These are phyloP conservation scores for Aspergillus nanangensis DNA, from an alignment of 495 filamentous ascomycete species.

Conservation along the genomic window DNA sequence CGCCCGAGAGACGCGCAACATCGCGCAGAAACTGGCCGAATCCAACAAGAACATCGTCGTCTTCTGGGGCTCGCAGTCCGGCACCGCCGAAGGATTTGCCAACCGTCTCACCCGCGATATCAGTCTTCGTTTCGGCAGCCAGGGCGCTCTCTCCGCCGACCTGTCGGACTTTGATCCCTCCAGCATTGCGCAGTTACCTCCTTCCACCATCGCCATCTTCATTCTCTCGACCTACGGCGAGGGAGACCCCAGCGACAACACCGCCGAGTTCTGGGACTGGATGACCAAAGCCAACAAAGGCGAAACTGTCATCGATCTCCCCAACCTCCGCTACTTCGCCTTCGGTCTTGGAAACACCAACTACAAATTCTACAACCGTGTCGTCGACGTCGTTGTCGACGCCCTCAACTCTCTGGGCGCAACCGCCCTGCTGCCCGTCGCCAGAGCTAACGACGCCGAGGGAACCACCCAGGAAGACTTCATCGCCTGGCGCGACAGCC, in stretches of 20 bases:
- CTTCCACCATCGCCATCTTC: constrained; percentile 43
- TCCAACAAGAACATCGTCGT: constrained; percentile 38
- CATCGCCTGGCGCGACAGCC: constrained; percentile 42
- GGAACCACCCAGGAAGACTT: constrained; percentile 49
- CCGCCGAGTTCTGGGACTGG: constrained; percentile 42
- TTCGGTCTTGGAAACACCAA: constrained; percentile 48
- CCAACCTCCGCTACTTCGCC: constrained; percentile 35
- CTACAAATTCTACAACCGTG: constrained; percentile 49
- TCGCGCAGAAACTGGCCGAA: constrained; percentile 30
- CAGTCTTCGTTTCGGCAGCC: constrained; percentile 32
- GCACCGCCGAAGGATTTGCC: constrained; percentile 49
- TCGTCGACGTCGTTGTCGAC: constrained; percentile 37
- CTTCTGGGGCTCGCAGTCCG: constrained; percentile 55
- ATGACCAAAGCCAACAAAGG: constrained; percentile 23
- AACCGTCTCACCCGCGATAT: constrained; percentile 43
- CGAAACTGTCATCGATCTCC: too few species aligned
- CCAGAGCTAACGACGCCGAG: constrained; percentile 42
- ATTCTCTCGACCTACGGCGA: constrained; percentile 52
- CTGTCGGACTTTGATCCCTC: constrained; percentile 46
- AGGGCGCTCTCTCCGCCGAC: constrained; percentile 41
- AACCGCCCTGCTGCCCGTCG: constrained; percentile 29
- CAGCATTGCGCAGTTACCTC: constrained; percentile 32
- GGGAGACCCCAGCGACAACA: constrained; percentile 52
- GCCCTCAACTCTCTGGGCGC: constrained; percentile 35
- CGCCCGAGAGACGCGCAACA: constrained; percentile 29